These are phyloP conservation scores for Wickerhamomyces pijperi DNA, from an alignment of 805 yeast genomes.

Conservation along the genomic window DNA sequence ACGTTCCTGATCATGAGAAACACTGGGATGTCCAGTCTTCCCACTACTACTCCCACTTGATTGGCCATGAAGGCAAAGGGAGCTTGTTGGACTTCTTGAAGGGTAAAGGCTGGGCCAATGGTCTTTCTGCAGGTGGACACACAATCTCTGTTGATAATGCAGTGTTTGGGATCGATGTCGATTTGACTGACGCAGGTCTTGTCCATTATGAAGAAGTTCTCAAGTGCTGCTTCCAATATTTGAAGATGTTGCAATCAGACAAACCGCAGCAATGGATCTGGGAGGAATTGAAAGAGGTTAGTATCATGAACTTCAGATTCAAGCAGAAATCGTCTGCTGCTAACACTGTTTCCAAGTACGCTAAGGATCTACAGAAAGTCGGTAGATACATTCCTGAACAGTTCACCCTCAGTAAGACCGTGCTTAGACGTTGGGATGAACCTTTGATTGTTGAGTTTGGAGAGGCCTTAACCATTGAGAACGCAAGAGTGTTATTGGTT, in stretches of 20 bases:
- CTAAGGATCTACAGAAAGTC: conserved; percentile 45
- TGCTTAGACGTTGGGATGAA: conserved; percentile 51
- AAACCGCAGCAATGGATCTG: conserved; percentile 73
- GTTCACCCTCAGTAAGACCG: conserved; percentile 42
- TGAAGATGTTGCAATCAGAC: conserved; percentile 43
- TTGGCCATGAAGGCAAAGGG: conserved; percentile 92
- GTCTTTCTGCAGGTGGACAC: conserved; percentile 62
- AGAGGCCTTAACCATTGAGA: conserved; percentile 39
- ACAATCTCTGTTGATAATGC: conserved; percentile 58
- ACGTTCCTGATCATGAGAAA: conserved; percentile 66
- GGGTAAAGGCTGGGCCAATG: conserved; percentile 67
- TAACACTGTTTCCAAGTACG: conserved; percentile 58
- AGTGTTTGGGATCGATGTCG: conserved; percentile 57
- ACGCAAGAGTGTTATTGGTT: conserved; percentile 48
- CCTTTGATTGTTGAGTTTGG: conserved; percentile 38
- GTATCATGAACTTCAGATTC: conserved; percentile 65
- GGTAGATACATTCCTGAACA: conserved; percentile 46
- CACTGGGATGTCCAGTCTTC: conserved; percentile 62
- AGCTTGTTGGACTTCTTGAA: conserved; percentile 67
- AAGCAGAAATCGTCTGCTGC: conserved; percentile 68
- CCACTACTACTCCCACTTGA: conserved; percentile 62
- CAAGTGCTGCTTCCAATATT: conserved; percentile 56
- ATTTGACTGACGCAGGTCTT: conserved; percentile 67
- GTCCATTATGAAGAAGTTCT: conserved; percentile 50
- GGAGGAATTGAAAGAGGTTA: conserved; percentile 62